phyloP scores from a whole-genome alignment of 257 asterid species.

The Mentha longifolia region DNA sequence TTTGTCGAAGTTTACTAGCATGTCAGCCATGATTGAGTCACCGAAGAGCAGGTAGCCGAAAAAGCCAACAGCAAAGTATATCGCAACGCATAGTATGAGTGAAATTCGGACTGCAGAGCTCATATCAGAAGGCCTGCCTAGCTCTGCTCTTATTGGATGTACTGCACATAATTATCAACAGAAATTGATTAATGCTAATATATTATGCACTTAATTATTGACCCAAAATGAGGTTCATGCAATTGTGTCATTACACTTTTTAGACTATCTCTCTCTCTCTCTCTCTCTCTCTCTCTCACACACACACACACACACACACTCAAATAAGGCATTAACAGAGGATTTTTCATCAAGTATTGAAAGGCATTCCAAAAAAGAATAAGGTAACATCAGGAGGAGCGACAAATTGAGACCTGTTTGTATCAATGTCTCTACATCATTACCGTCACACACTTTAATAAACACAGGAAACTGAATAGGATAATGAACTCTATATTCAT shows the following conservation, averaged over 20 bases:
- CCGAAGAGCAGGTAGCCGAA: slow-evolving; percentile 95
- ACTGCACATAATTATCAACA: slow-evolving; percentile 51
- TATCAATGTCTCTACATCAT: neutral
- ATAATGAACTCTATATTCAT: neutral
- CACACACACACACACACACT: neutral
- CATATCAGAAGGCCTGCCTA: slow-evolving; percentile 89
- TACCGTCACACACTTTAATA: neutral
- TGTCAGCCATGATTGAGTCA: slow-evolving; percentile 92
- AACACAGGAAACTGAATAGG: slow-evolving; percentile 11
- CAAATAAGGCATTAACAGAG: neutral
- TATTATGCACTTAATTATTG: neutral
- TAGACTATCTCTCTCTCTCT: neutral
- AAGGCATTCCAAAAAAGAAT: neutral
- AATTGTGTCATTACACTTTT: neutral
- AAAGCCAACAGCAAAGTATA: slow-evolving; percentile 88
- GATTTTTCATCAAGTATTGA: neutral
- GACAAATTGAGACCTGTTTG: neutral
- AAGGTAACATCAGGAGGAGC: neutral
- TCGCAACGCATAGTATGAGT: slow-evolving; percentile 60
- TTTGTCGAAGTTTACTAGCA: slow-evolving; percentile 86
- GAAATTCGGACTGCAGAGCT: slow-evolving; percentile 79
- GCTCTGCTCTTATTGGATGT: slow-evolving; percentile 98
- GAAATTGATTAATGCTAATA: neutral
- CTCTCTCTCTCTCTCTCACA: too few species aligned
- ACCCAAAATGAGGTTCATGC: too few species aligned